A percentile compares a stretch with the other conserved stretches of the same genome.
Conservation (phyloP, 495 filamentous ascomycete genomes). For the Hypoxylon cercidicola region DNA sequence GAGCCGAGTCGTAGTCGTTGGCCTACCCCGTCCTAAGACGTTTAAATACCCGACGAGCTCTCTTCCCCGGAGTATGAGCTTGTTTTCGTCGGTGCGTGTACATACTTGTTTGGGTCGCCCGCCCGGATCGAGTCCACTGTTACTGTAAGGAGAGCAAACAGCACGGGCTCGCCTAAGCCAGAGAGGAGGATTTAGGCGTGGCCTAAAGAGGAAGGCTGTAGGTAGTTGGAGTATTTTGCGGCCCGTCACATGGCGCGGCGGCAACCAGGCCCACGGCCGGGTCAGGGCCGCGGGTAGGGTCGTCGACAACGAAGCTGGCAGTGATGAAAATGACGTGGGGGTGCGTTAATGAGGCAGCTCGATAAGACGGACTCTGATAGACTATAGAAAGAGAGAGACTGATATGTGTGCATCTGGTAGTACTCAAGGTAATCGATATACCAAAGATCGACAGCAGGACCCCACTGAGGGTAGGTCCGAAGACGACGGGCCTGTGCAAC, state of each 20-base stretch:
- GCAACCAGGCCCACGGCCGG: conserved; percentile 13
- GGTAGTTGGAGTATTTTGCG: background rate
- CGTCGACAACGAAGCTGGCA: background rate
- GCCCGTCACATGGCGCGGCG: conserved; percentile 23
- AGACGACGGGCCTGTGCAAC: background rate
- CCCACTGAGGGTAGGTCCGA: conserved; percentile 29
- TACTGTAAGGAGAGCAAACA: background rate
- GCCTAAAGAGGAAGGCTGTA: conserved; percentile 29
- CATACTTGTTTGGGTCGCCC: too few relatives aligned
- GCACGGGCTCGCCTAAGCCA: background rate
- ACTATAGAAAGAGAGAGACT: too few relatives aligned
- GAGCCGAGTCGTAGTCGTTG: too few relatives aligned
- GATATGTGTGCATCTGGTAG: background rate
- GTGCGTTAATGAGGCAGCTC: conserved; percentile 15
- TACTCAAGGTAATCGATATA: conserved; percentile 31
- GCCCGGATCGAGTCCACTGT: too few relatives aligned
- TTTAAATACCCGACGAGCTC: background rate
- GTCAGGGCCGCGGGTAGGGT: conserved; percentile 4
- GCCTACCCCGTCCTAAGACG: too few relatives aligned
- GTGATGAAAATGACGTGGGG: conserved; percentile 4
- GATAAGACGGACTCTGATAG: background rate
- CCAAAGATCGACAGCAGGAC: conserved; percentile 11
- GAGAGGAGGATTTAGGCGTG: background rate
- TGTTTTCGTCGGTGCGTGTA: conserved; percentile 14
- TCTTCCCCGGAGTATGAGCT: conserved; percentile 6